phyloP scores from a whole-genome alignment of 768 basidiomycete genomes.

The Suillus variegatus region DNA sequence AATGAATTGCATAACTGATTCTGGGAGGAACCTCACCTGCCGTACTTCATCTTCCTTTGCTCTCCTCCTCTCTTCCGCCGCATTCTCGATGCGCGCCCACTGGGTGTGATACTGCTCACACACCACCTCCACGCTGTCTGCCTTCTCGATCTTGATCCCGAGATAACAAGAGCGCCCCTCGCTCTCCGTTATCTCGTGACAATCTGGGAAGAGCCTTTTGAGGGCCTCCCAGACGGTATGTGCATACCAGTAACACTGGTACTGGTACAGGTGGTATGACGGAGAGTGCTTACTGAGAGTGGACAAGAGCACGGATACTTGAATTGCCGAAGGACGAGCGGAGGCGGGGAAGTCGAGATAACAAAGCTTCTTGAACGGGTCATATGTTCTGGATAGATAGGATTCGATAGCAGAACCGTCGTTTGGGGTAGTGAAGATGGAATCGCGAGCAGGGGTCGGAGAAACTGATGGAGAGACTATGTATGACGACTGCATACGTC shows the following conservation, averaged over 20 bases:
- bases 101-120: neutral
- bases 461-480: neutral
- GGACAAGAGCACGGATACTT: neutral
- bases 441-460: neutral
- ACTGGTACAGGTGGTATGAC: neutral
- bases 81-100: neutral
- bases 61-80: neutral
- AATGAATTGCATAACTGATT: neutral
- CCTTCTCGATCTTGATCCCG: neutral
- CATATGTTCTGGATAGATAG: neutral
- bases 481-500: neutral
- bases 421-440: neutral
- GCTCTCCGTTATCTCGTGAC: neutral
- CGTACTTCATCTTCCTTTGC: neutral
- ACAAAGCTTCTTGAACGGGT: neutral
- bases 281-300: neutral
- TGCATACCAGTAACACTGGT: neutral
- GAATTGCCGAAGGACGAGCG: neutral
- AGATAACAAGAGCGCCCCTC: neutral
- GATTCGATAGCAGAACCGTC: neutral
- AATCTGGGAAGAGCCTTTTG: neutral
- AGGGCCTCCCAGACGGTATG: neutral
- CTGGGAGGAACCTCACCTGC: neutral
- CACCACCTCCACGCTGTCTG: neutral
- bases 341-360: neutral